Conservation (phyloP, 2,329 filamentous ascomycete genomes). For the Neospermospora avenae region DNA sequence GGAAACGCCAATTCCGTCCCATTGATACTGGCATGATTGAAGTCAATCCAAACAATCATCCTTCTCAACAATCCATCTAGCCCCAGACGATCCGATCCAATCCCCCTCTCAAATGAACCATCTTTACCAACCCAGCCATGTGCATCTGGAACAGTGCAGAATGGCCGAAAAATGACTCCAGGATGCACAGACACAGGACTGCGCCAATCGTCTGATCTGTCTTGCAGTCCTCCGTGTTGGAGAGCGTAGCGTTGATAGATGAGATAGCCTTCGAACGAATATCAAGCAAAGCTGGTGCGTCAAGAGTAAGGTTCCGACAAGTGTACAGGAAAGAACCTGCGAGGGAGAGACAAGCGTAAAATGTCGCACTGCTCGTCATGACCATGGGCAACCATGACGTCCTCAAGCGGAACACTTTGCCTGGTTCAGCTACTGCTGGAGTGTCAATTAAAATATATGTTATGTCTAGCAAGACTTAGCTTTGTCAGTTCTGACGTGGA, state of each 20-base stretch:
- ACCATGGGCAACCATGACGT: conserved; percentile 16
- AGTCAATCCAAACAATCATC: conserved; percentile 17
- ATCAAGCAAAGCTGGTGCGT: conserved; percentile 2
- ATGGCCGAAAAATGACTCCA: conserved; percentile 13
- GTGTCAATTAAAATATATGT: conserved; percentile 14
- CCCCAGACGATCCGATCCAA: background rate
- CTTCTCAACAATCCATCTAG: conserved; percentile 12
- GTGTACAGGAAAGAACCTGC: conserved; percentile 4
- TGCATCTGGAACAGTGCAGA: conserved; percentile 10
- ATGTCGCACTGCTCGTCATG: conserved; percentile 5
- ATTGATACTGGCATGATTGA: conserved; percentile 10
- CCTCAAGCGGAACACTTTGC: conserved; percentile 7
- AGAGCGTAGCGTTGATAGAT: conserved; percentile 10
- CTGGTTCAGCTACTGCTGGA: conserved; percentile 2
- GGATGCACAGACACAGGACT: conserved; percentile 10
- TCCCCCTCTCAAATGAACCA: conserved; percentile 15
- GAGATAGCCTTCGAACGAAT: conserved; percentile 6
- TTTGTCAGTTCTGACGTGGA: background rate
- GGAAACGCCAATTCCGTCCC: conserved; percentile 1
- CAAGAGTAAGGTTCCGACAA: background rate
- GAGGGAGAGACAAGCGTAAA: conserved; percentile 12
- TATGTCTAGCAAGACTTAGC: conserved; percentile 3
- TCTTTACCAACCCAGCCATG: conserved; percentile 11
- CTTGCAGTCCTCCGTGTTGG: background rate
- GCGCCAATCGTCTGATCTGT: conserved; percentile 10